phyloP scores from a whole-genome alignment of 164 flowering plant species.

The Vitis rotundifolia region DNA sequence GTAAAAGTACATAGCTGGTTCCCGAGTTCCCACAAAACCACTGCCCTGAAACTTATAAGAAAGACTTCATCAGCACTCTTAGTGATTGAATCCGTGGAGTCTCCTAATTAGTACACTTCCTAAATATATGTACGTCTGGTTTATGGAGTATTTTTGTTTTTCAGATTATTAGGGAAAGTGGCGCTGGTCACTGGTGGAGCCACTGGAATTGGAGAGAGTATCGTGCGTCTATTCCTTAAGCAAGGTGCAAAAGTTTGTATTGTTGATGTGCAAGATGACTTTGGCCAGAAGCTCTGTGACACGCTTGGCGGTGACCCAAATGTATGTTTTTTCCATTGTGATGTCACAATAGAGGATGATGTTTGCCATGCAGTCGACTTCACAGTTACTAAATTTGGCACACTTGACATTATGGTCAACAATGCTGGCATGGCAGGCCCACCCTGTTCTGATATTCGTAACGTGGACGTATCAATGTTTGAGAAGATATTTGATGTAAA shows the following conservation, averaged over 20 bases:
- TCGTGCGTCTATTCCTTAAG: constrained; percentile 57
- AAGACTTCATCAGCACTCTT: too few relatives aligned
- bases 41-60: too few relatives aligned
- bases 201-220: constrained; percentile 83
- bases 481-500: constrained; percentile 69
- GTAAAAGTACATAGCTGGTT: too few relatives aligned
- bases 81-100: too few relatives aligned
- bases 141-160: constrained; percentile 1
- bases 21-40: too few relatives aligned
- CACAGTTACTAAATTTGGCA: constrained; percentile 55
- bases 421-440: constrained; percentile 77
- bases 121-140: too few relatives aligned
- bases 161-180: constrained; percentile 75
- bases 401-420: constrained; percentile 83
- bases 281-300: constrained; percentile 44
- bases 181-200: constrained; percentile 92
- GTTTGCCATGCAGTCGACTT: constrained; percentile 61
- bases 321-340: constrained; percentile 51
- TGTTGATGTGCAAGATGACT: constrained; percentile 66
- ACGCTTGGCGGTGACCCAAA: constrained; percentile 44
- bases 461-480: constrained; percentile 47
- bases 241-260: constrained; percentile 81
- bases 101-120: too few relatives aligned
- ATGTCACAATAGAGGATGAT: constrained; percentile 72
- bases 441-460: constrained; percentile 57